Percentiles rank a stretch among this genome's conserved stretches.
Conservation (phyloP, 2,329 filamentous ascomycete species). For the Beauveria sp. region DNA sequence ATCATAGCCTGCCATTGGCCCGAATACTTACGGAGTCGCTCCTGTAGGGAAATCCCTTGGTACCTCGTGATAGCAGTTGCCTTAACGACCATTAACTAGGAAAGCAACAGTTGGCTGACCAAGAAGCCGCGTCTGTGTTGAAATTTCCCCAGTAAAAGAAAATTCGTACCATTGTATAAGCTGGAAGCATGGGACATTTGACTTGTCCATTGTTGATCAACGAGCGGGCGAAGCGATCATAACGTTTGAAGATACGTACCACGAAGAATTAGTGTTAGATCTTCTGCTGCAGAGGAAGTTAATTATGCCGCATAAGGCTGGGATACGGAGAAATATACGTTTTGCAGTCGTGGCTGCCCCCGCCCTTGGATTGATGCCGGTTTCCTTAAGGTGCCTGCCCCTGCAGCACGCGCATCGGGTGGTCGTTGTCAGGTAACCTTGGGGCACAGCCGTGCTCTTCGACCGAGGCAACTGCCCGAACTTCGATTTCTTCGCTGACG, state of each 20-base stretch:
- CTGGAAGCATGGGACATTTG: background rate
- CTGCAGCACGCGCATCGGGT: background rate
- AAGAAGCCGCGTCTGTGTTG: too few relatives aligned
- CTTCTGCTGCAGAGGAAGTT: background rate
- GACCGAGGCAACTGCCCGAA: background rate
- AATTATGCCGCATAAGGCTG: background rate
- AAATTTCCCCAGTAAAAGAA: too few relatives aligned
- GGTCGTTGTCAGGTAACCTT: background rate
- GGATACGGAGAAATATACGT: background rate
- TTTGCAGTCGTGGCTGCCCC: background rate
- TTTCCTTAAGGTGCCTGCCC: background rate
- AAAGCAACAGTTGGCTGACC: too few relatives aligned
- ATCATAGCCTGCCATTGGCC: too few relatives aligned
- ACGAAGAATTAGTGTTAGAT: background rate
- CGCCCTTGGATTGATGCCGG: background rate
- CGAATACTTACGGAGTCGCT: too few relatives aligned
- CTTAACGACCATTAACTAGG: too few relatives aligned
- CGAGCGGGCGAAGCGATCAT: background rate
- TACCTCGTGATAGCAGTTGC: too few relatives aligned
- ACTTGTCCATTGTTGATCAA: background rate
- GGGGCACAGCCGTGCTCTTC: background rate
- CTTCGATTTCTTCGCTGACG: too few relatives aligned
- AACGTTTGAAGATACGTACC: background rate
- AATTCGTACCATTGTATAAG: background rate
- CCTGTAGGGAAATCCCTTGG: too few relatives aligned